These are phyloP conservation scores for Coemansia reversa DNA, from an alignment of 192 early-diverging fungal genomes.

Conservation along the genomic window DNA sequence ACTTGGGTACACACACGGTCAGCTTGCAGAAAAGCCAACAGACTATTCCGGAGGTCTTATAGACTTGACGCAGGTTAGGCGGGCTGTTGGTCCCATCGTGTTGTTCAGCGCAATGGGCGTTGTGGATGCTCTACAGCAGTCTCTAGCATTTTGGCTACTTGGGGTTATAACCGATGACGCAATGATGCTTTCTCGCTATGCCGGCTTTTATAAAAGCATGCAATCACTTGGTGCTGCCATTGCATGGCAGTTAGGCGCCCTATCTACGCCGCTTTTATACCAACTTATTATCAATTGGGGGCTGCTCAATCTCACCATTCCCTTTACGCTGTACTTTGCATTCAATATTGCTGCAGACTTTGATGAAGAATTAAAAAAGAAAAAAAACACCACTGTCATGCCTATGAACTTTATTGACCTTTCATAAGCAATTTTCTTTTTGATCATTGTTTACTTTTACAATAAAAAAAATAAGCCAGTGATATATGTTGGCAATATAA, in stretches of 20 bases:
- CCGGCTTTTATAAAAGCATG: conserved; percentile 84
- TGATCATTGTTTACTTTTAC: neutral
- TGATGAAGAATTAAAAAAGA: conserved; percentile 9
- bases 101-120: conserved; percentile 73
- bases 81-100: conserved; percentile 60
- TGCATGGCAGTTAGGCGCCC: conserved; percentile 67
- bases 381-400: neutral
- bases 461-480: neutral
- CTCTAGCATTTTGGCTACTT: conserved; percentile 76
- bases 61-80: conserved; percentile 44
- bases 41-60: conserved; percentile 47
- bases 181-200: conserved; percentile 62
- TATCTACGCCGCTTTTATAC: conserved; percentile 32
- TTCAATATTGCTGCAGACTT: conserved; percentile 31
- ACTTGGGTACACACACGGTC: conserved; percentile 46
- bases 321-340: conserved; percentile 52
- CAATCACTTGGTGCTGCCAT: conserved; percentile 70
- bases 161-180: conserved; percentile 77
- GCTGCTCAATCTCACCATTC: conserved; percentile 42
- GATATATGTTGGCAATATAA: neutral
- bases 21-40: neutral
- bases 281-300: conserved; percentile 57
- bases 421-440: neutral
- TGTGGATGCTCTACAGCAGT: conserved; percentile 76
- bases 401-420: conserved; percentile 12